Evolutionary conservation across 176 grass and related monocot species (phyloP).

Genomic region (Tillandsia leiboldiana): DNA sequence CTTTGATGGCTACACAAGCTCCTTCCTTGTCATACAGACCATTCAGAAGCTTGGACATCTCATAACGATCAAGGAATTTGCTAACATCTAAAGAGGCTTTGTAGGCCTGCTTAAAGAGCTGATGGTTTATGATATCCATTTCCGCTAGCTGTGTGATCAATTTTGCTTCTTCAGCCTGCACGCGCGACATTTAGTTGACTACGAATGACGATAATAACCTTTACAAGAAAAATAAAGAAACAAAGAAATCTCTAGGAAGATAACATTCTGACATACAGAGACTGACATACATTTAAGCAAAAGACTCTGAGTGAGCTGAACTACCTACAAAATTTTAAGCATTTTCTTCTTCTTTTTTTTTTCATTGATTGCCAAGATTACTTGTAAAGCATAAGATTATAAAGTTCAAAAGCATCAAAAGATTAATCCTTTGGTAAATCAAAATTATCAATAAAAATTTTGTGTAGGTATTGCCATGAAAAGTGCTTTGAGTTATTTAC

Average conservation of each 20-base stretch:
- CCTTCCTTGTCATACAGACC: constrained; percentile 82
- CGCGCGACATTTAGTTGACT: background rate
- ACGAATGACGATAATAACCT: constrained; percentile 5
- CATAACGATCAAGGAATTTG: constrained; percentile 62
- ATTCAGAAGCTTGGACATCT: constrained; percentile 70
- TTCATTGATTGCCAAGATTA: too few relatives aligned
- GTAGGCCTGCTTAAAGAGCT: constrained; percentile 82
- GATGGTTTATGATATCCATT: constrained; percentile 71
- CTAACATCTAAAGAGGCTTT: constrained; percentile 58
- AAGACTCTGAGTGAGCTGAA: too few relatives aligned
- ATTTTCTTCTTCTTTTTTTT: too few relatives aligned
- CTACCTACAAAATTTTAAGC: too few relatives aligned
- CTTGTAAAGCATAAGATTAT: too few relatives aligned
- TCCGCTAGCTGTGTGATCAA: constrained; percentile 78
- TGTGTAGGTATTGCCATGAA: background rate
- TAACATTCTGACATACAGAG: too few relatives aligned
- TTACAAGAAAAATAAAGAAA: constrained; percentile 6
- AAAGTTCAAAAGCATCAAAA: too few relatives aligned
- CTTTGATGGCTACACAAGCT: constrained; percentile 64
- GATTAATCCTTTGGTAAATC: too few relatives aligned
- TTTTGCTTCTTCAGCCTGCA: constrained; percentile 87
- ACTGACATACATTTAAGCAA: too few relatives aligned
- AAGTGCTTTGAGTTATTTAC: background rate
- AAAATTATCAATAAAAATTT: too few relatives aligned
- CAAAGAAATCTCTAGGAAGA: background rate